Evolutionary conservation across 345 rosid genomes (phyloP).

Genomic region (Brassica incana): DNA sequence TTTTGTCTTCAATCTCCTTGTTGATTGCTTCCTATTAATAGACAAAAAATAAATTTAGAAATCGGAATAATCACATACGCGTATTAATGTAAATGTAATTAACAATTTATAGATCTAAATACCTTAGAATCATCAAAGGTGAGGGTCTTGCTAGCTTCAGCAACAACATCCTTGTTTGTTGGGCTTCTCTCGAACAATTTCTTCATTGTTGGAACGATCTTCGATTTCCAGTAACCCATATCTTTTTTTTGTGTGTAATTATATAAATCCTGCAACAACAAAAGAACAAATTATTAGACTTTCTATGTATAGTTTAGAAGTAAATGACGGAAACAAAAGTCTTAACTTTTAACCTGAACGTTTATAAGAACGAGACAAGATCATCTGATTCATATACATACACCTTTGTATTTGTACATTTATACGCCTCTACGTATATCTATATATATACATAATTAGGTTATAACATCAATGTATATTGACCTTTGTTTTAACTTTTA

Average conservation of each 20-base stretch:
- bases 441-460: not conserved
- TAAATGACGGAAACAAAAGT: not conserved
- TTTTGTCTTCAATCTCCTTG: slow-evolving; percentile 22
- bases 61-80: not conserved
- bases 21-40: slow-evolving; percentile 16
- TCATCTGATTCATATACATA: slow-evolving; percentile 1
- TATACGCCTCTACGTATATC: too few relatives aligned
- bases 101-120: not conserved
- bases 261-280: not conserved
- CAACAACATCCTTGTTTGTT: slow-evolving; percentile 62
- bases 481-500: not conserved
- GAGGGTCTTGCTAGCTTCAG: slow-evolving; percentile 35
- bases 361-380: not conserved
- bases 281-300: not conserved
- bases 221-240: slow-evolving; percentile 84
- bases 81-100: not conserved
- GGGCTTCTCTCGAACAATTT: slow-evolving; percentile 67
- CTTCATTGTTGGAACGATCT: slow-evolving; percentile 78
- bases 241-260: not conserved
- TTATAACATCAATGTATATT: not conserved
- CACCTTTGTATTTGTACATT: too few relatives aligned
- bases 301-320: not conserved
- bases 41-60: not conserved
- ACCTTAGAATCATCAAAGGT: slow-evolving; percentile 21
- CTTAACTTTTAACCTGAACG: not conserved